Evolutionary conservation across 1,284 basidiomycete genomes (phyloP).

Genomic region (Sutorius eximius): DNA sequence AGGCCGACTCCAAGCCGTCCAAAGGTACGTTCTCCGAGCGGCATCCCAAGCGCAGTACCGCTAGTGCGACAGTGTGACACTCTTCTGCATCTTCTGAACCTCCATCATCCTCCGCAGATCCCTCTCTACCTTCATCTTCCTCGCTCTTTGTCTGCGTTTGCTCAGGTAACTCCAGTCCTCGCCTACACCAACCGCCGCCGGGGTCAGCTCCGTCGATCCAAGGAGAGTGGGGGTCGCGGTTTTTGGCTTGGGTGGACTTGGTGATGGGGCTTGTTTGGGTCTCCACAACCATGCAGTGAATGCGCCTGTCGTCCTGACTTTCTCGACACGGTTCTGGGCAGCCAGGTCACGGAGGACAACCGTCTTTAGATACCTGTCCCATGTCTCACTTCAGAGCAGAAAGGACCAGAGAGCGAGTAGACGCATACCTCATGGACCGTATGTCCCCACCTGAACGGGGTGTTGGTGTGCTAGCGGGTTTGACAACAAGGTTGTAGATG

Average conservation of each 20-base stretch:
- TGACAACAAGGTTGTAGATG: conserved; percentile 26
- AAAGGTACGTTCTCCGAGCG: not conserved
- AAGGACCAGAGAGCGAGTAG: not conserved
- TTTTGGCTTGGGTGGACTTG: conserved; percentile 1
- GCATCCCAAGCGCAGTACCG: not conserved
- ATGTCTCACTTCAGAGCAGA: not conserved
- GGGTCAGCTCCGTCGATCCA: conserved; percentile 21
- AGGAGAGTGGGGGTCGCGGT: not conserved
- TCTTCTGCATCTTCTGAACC: conserved; percentile 23
- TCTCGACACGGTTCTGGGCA: conserved; percentile 43
- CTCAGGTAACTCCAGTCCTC: conserved; percentile 59
- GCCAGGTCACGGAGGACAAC: conserved; percentile 50
- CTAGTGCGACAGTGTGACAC: not conserved
- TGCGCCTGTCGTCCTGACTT: conserved; percentile 38
- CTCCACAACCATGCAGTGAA: conserved; percentile 44
- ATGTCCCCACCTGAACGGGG: conserved; percentile 47
- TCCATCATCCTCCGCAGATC: conserved; percentile 34
- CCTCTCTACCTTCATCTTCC: conserved; percentile 39
- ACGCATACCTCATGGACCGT: conserved; percentile 50
- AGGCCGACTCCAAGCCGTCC: not conserved
- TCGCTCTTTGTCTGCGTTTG: conserved; percentile 47
- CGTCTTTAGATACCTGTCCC: conserved; percentile 57
- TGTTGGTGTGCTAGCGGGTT: conserved; percentile 24
- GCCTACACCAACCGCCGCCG: conserved; percentile 48
- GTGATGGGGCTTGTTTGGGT: conserved; percentile 14